phyloP scores from a whole-genome alignment of 2,329 filamentous ascomycete species.

The Rosellinia necatrix region DNA sequence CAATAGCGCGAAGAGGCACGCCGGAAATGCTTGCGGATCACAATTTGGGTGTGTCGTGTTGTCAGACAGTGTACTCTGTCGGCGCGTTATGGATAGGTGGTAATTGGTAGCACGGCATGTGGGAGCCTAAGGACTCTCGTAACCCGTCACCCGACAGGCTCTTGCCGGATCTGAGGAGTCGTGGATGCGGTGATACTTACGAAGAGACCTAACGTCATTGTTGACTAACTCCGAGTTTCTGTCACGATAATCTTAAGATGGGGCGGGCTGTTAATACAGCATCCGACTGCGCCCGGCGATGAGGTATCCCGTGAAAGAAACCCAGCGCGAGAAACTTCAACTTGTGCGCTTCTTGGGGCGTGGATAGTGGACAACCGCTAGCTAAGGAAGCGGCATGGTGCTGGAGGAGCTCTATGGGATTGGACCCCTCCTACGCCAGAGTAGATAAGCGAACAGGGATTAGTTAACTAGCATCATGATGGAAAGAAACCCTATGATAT shows the following conservation, averaged over 20 bases:
- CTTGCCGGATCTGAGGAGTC: slow-evolving; percentile 22
- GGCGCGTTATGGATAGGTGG: too few relatives aligned
- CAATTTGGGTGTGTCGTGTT: slow-evolving; percentile 6
- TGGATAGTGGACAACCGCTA: not conserved
- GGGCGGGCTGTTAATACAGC: not conserved
- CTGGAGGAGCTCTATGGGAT: not conserved
- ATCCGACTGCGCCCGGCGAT: not conserved
- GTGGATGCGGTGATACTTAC: slow-evolving; percentile 9
- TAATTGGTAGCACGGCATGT: slow-evolving; percentile 19
- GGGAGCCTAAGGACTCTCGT: slow-evolving; percentile 15
- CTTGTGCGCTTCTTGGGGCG: not conserved
- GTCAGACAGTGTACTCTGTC: not conserved
- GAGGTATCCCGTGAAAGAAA: too few relatives aligned
- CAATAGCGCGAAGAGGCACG: slow-evolving; percentile 1
- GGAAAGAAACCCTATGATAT: too few relatives aligned
- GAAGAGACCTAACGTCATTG: not conserved
- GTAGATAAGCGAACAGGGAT: too few relatives aligned
- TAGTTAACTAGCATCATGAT: too few relatives aligned
- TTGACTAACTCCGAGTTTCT: not conserved
- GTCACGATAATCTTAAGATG: not conserved
- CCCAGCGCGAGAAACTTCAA: too few relatives aligned
- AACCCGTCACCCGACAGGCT: slow-evolving; percentile 24
- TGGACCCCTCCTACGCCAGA: not conserved
- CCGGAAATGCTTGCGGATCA: slow-evolving; percentile 7
- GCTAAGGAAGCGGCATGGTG: not conserved